Conservation (phyloP, 495 filamentous ascomycete genomes). For the Aspergillus haitiensis region DNA sequence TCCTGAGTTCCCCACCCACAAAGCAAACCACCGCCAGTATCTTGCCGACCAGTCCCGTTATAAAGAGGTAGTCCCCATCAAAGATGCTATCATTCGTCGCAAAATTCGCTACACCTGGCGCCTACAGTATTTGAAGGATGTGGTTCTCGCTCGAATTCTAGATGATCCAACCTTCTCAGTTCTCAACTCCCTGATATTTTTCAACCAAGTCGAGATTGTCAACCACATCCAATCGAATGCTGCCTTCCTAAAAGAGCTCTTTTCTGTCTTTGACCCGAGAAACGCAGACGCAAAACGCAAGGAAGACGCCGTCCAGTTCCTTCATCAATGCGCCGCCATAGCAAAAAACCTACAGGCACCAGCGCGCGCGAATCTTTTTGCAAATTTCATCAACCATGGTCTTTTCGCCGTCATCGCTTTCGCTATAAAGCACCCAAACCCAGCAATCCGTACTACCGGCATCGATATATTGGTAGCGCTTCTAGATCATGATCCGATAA, state of each 20-base stretch:
- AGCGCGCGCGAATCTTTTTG: slow-evolving; percentile 75
- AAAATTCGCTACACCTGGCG: slow-evolving; percentile 98
- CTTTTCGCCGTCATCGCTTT: slow-evolving; percentile 89
- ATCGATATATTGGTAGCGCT: slow-evolving; percentile 92
- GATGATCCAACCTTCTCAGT: slow-evolving; percentile 98
- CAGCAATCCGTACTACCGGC: slow-evolving; percentile 83
- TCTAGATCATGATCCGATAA: slow-evolving; percentile 91
- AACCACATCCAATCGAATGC: slow-evolving; percentile 82
- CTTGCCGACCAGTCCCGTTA: slow-evolving; percentile 83
- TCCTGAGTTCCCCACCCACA: slow-evolving; percentile 97
- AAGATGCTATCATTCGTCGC: slow-evolving; percentile 72
- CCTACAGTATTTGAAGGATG: slow-evolving; percentile 96
- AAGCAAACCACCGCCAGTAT: slow-evolving; percentile 95
- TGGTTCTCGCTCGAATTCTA: slow-evolving; percentile 91
- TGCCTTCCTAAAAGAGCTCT: slow-evolving; percentile 81
- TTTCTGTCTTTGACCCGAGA: slow-evolving; percentile 74
- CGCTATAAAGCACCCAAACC: slow-evolving; percentile 80
- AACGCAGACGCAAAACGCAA: slow-evolving; percentile 67
- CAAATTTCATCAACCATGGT: slow-evolving; percentile 84
- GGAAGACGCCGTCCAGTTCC: slow-evolving; percentile 93
- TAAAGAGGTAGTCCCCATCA: slow-evolving; percentile 94
- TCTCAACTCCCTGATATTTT: slow-evolving; percentile 97
- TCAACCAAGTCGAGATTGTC: slow-evolving; percentile 97
- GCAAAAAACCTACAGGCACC: slow-evolving; percentile 90
- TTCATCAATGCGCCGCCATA: slow-evolving; percentile 93